Percentiles rank a stretch among this genome's conserved stretches.
These are phyloP conservation scores for Russula compacta DNA, from an alignment of 768 basidiomycete species.

Conservation along the genomic window DNA sequence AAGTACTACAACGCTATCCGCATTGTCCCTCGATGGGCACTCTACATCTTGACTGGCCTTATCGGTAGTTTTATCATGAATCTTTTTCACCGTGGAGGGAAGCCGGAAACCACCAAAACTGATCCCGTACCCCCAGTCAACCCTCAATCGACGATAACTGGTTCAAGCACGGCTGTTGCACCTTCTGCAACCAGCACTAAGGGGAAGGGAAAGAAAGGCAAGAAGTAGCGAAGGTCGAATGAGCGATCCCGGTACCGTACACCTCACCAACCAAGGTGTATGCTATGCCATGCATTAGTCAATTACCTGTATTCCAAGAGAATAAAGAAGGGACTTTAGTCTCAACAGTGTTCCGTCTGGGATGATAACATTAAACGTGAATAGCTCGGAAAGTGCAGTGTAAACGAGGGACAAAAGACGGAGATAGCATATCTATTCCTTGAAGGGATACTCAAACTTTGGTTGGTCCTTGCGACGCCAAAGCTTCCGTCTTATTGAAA, in stretches of 20 bases:
- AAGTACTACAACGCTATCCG: constrained; percentile 44
- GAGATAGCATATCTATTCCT: constrained; percentile 40
- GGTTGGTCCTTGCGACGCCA: constrained; percentile 84
- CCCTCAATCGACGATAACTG: neutral
- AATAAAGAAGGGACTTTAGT: neutral
- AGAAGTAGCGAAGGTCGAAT: constrained; percentile 3
- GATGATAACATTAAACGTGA: neutral
- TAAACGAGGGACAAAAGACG: neutral
- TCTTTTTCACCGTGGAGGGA: constrained; percentile 41
- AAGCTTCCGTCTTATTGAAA: constrained; percentile 63
- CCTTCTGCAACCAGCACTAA: constrained; percentile 2
- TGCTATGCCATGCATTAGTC: neutral
- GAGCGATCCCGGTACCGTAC: neutral
- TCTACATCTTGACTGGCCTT: constrained; percentile 57
- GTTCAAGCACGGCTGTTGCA: constrained; percentile 5
- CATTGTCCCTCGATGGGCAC: constrained; percentile 60
- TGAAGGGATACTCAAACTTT: constrained; percentile 83
- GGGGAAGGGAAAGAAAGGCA: constrained; percentile 11
- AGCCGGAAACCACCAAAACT: constrained; percentile 16
- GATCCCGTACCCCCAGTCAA: constrained; percentile 2
- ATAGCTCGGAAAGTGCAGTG: neutral
- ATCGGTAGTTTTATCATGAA: constrained; percentile 60
- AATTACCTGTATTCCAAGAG: neutral
- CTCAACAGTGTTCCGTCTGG: neutral
- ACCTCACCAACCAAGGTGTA: neutral